Percentiles rank a stretch among this genome's conserved stretches.
phyloP scores from a whole-genome alignment of 345 rosid genomes.

The Nasturtium officinale region DNA sequence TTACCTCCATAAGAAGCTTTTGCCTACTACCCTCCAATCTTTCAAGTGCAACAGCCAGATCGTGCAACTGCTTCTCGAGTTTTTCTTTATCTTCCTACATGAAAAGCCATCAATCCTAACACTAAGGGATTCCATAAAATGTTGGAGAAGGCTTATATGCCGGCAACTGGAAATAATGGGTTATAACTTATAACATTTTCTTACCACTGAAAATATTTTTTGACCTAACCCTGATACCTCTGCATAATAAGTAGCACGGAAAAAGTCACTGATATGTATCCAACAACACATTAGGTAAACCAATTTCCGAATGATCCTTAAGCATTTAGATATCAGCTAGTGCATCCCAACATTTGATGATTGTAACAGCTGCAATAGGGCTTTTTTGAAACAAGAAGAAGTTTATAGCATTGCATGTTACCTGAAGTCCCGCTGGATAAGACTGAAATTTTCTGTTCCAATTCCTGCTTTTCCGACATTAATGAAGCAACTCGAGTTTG shows the following conservation, averaged over 20 bases:
- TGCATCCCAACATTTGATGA: constrained; percentile 9
- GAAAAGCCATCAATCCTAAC: constrained; percentile 19
- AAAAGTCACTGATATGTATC: constrained; percentile 24
- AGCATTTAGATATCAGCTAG: neutral
- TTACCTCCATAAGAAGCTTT: constrained; percentile 92
- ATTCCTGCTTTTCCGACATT: constrained; percentile 67
- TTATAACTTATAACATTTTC: constrained; percentile 26
- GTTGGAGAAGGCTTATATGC: constrained; percentile 6
- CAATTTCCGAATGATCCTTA: neutral
- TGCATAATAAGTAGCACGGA: constrained; percentile 29
- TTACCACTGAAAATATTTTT: constrained; percentile 67
- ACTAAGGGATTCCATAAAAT: neutral
- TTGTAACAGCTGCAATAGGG: neutral
- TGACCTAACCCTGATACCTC: constrained; percentile 49
- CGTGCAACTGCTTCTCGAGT: constrained; percentile 90
- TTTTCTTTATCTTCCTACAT: constrained; percentile 83
- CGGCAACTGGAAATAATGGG: constrained; percentile 11
- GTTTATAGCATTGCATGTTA: constrained; percentile 21
- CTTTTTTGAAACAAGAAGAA: constrained; percentile 6
- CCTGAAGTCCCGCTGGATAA: constrained; percentile 58
- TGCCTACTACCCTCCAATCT: constrained; percentile 91
- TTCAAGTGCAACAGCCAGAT: constrained; percentile 93
- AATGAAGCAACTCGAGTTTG: constrained; percentile 63
- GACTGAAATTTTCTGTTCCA: constrained; percentile 66
- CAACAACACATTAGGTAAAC: constrained; percentile 13